Base-by-base conservation (phyloP, 169 alveolate species). In the Plasmodium coatneyi region DNA sequence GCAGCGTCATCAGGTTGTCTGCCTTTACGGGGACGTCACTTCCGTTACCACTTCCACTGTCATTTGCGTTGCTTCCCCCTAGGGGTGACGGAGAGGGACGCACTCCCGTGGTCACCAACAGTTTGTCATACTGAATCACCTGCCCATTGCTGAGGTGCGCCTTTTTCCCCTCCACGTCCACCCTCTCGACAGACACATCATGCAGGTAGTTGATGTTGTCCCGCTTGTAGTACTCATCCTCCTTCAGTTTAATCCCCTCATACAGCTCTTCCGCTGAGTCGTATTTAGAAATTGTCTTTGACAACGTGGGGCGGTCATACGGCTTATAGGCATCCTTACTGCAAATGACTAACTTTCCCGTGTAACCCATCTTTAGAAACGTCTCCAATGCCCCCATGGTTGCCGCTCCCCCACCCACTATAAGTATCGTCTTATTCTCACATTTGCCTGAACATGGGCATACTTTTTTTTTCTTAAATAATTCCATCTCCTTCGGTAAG, bases 371-470 rank as follows among this genome's bases (percentile, higher is more conserved):
- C n/a, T 93, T 80, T 3, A 98, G 87, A 66, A 97, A 92, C 19
- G 98, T 95, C 82, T 97, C 98, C 1, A 96, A 96, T 5, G 98
- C 98, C 2, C 98, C 96, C 54, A 89, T 92, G 0, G 98, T 98
- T 43, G 98, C 98, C 3, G 98, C 97, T 12, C 98, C 98, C 0
- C 97, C 98, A 0, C 98, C 98, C n/a, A 97, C 95, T 16, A 97
- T 95, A 19, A 95, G 96, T 43, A 97, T 96, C 34, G 93, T 96
- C 70, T 96, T 92, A 19, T 92, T 87, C 72, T 96, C 97, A 70
- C 95, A 89, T 16, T 25, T 83, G 36, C 78, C 97, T 46, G 70
- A 70, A 54, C 90, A 19, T 46, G 84, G 54, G 28, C 95, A 92
- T 36, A 76, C 52, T 82, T 71, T 81, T 92, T 81, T 92, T 54